Evolutionary conservation across 1,284 basidiomycete species (phyloP).

Genomic region (Kwoniella shivajii): DNA sequence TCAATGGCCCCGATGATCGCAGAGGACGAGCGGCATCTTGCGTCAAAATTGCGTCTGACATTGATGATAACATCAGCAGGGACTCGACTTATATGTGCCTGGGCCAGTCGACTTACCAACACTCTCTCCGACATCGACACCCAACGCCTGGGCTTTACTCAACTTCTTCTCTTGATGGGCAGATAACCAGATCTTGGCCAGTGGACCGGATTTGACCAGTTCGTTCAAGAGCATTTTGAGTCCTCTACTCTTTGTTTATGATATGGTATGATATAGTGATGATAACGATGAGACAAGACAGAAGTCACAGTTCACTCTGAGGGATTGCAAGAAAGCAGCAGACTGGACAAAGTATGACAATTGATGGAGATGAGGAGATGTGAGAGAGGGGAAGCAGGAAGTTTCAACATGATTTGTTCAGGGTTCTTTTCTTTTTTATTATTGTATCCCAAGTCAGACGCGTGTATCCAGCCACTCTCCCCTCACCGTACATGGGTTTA

Average conservation of each 20-base stretch:
- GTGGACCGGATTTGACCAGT: constrained; percentile 86
- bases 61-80: no score
- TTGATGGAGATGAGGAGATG: neutral
- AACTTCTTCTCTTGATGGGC: constrained; percentile 98
- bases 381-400: neutral
- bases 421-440: constrained; percentile 1
- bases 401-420: constrained; percentile 12
- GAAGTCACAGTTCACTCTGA: neutral
- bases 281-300: neutral
- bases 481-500: no score
- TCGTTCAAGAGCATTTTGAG: constrained; percentile 79
- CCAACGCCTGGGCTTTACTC: constrained; percentile 89
- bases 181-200: constrained; percentile 97
- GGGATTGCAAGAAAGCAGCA: neutral
- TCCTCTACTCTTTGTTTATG: neutral
- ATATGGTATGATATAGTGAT: neutral
- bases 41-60: constrained; percentile 75
- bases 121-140: constrained; percentile 90
- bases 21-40: constrained; percentile 84
- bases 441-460: constrained; percentile 1
- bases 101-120: constrained; percentile 65
- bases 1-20: constrained; percentile 88
- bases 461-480: constrained; percentile 14
- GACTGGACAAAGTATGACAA: neutral
- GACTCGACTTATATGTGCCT: neutral